phyloP scores from a whole-genome alignment of 1,284 basidiomycete genomes.

The Macrocystidia cucumis region DNA sequence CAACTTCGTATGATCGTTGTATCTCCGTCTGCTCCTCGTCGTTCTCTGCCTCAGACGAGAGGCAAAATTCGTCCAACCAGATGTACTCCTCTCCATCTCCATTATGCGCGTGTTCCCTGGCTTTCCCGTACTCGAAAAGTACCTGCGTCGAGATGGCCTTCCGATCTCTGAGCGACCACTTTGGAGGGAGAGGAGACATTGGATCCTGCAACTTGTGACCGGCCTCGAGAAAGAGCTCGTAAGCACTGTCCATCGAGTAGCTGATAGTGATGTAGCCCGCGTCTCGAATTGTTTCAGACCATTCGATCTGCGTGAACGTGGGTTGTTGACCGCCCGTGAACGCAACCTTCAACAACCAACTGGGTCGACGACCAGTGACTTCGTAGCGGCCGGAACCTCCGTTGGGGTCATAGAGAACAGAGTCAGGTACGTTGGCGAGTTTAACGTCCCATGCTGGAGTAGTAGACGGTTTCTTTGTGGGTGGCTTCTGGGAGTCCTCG shows the following conservation, averaged over 20 bases:
- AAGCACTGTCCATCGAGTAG: conserved; percentile 12
- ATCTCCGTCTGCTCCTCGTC: conserved; percentile 2
- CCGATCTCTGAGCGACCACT: conserved; percentile 2
- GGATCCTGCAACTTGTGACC: background rate
- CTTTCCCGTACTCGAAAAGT: conserved; percentile 8
- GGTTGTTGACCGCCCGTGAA: background rate
- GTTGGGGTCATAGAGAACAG: background rate
- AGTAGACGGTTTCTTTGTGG: no score
- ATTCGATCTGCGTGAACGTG: background rate
- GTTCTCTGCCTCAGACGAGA: conserved; percentile 7
- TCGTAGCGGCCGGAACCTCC: background rate
- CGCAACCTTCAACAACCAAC: background rate
- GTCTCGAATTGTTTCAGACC: conserved; percentile 5
- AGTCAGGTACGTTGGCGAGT: background rate
- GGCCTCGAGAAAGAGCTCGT: conserved; percentile 6
- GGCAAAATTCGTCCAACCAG: conserved; percentile 19
- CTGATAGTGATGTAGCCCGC: conserved; percentile 12
- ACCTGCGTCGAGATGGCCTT: conserved; percentile 5
- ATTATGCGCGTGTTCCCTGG: no score
- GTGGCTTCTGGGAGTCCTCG: no score
- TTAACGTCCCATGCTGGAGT: background rate
- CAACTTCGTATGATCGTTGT: conserved; percentile 10
- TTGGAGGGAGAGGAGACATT: background rate
- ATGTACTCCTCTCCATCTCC: conserved; percentile 15
- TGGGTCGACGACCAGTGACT: background rate